phyloP scores from a whole-genome alignment of 352 stramenopile species.

The Phytophthora cryptogea region DNA sequence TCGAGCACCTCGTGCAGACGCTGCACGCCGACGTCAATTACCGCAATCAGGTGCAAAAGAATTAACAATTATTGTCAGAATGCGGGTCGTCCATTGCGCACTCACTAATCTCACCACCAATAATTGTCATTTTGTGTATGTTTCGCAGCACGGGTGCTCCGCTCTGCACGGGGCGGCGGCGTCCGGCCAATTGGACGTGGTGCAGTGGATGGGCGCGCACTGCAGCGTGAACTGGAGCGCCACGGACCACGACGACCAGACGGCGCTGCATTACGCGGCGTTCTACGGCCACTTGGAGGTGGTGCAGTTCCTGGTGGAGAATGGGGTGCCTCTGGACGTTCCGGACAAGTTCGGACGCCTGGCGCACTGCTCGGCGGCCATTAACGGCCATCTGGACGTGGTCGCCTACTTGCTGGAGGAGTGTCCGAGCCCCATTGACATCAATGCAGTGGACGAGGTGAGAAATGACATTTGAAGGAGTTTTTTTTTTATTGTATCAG shows the following conservation, averaged over 20 bases:
- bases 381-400: slow-evolving; percentile 88
- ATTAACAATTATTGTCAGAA: too few relatives aligned
- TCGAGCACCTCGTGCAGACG: slow-evolving; percentile 74
- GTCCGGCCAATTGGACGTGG: slow-evolving; percentile 79
- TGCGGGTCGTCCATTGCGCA: too few relatives aligned
- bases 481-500: neutral
- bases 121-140: neutral
- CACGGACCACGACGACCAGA: slow-evolving; percentile 84
- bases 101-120: too few relatives aligned
- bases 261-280: slow-evolving; percentile 82
- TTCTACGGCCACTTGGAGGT: slow-evolving; percentile 90
- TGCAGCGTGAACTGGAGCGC: slow-evolving; percentile 61
- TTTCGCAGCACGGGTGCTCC: slow-evolving; percentile 75
- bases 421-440: slow-evolving; percentile 79
- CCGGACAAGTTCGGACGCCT: slow-evolving; percentile 85
- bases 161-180: slow-evolving; percentile 77
- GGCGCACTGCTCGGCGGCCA: slow-evolving; percentile 80
- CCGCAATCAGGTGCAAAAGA: slow-evolving; percentile 63
- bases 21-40: slow-evolving; percentile 86
- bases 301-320: slow-evolving; percentile 82
- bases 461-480: neutral
- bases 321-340: slow-evolving; percentile 78
- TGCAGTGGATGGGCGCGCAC: slow-evolving; percentile 76
- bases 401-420: slow-evolving; percentile 85
- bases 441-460: slow-evolving; percentile 89